Conservation (phyloP, 2,329 filamentous ascomycete genomes). For the Bipolaris victoriae region DNA sequence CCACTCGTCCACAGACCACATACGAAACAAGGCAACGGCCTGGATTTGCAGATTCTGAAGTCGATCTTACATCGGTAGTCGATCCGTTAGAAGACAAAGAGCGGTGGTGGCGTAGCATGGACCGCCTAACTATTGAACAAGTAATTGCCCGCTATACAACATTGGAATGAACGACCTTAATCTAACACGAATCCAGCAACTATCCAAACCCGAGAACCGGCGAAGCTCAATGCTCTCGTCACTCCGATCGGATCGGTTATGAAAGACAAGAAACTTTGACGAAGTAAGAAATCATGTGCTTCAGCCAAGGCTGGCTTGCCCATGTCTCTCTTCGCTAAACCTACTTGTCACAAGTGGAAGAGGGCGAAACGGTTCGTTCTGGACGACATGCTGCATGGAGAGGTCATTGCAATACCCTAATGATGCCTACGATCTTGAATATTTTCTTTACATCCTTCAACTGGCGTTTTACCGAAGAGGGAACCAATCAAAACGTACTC, state of each 20-base stretch:
- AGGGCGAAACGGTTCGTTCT: neutral
- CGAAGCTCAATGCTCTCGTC: constrained; percentile 4
- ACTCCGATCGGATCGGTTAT: neutral
- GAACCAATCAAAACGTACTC: neutral
- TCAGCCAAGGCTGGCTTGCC: neutral
- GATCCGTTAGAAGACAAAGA: constrained; percentile 24
- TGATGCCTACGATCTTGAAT: neutral
- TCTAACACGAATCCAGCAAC: constrained; percentile 1
- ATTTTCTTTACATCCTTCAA: neutral
- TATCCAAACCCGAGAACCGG: neutral
- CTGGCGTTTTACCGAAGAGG: neutral
- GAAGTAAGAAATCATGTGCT: neutral
- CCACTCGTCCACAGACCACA: constrained; percentile 15
- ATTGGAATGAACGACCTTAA: neutral
- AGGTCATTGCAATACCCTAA: neutral
- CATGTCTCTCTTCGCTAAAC: neutral
- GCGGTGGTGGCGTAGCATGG: constrained; percentile 21
- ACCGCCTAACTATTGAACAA: constrained; percentile 12
- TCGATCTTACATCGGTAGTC: constrained; percentile 28
- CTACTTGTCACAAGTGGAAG: neutral
- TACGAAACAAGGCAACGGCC: constrained; percentile 16
- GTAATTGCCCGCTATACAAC: constrained; percentile 1
- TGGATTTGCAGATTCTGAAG: constrained; percentile 23
- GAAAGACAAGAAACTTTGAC: neutral
- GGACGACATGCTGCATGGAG: neutral